A percentile compares a stretch with the other conserved stretches of the same genome.
These are phyloP conservation scores for Xylaria palmicola DNA, from an alignment of 495 filamentous ascomycete genomes.

Conservation along the genomic window DNA sequence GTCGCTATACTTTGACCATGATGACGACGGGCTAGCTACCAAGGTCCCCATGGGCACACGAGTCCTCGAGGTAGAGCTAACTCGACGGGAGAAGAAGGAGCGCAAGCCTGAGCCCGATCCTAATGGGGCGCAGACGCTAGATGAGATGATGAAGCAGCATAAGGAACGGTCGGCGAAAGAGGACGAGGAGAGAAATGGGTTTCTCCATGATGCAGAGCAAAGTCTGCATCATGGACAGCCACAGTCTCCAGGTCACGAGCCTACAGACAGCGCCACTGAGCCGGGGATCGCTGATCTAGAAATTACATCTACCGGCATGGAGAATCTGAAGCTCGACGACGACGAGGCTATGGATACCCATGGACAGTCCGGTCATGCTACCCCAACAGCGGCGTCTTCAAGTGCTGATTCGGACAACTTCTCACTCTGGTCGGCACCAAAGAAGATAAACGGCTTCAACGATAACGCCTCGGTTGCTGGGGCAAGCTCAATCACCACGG, in stretches of 20 bases:
- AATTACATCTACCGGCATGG: slow-evolving; percentile 1
- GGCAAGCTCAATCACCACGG: slow-evolving; percentile 22
- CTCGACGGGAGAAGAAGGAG: slow-evolving; percentile 39
- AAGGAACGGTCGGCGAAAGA: slow-evolving; percentile 26
- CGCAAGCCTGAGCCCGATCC: slow-evolving; percentile 30
- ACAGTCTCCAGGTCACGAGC: background rate
- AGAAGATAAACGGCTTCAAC: slow-evolving; percentile 17
- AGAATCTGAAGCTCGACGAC: slow-evolving; percentile 16
- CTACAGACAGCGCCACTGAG: background rate
- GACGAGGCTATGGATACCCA: background rate
- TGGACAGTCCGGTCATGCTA: background rate
- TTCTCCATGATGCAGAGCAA: slow-evolving; percentile 5
- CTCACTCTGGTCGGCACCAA: slow-evolving; percentile 28
- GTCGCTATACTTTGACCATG: slow-evolving; percentile 46
- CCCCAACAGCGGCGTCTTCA: slow-evolving; percentile 17
- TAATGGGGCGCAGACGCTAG: slow-evolving; percentile 24
- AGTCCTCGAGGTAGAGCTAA: slow-evolving; percentile 39
- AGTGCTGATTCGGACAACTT: slow-evolving; percentile 27
- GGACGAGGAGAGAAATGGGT: slow-evolving; percentile 22
- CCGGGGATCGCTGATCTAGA: background rate
- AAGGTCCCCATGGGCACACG: slow-evolving; percentile 34
- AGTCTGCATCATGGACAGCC: slow-evolving; percentile 4
- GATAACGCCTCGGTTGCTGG: slow-evolving; percentile 28
- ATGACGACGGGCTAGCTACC: slow-evolving; percentile 42
- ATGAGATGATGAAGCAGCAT: slow-evolving; percentile 31